Base-by-base conservation (phyloP, 352 stramenopile genomes). In the Globisporangium lucens region DNA sequence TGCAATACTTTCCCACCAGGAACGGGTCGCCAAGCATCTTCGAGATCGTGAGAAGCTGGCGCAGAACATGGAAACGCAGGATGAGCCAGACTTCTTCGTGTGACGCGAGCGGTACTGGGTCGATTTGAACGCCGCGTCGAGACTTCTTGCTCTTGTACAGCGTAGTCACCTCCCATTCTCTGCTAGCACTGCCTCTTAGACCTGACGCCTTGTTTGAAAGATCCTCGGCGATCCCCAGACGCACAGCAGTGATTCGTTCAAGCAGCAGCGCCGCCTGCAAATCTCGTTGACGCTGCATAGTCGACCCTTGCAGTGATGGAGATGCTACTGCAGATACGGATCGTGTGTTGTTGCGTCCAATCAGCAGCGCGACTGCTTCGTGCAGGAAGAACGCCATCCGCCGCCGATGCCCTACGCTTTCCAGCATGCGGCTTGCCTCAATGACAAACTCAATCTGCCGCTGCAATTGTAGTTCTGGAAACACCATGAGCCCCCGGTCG, bases 21-120 rank as follows among this genome's bases (percentile, higher is more conserved):
- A 87, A 65, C 3, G 83, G 67, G 36, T 91, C 76, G 4, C 70
- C 71, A 2, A 90, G 67, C 71, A 85, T 77, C 47, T 85, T 88
- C 5, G 86, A 70, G 51, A 91, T 74, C 1, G 74, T 79, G 51
- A 94, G 59, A 8, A 94, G 79, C 68, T 95, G 88, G 6, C 88
- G 81, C 36, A 95, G 72, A 0, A 93, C 82, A 57, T 94, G 83
- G 49, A 95, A 90, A 15, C 85, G 81, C 38, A 94, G 73, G 41
- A 81, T 70, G 35, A 93, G 74, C 88, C 88, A 95, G 43, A 76
- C 76, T 61, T 86, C 71, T 59, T 88, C 74, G 30, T 84, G 74
- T 2, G 36, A 38, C 56, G 59, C 7, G 24, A 30, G 29, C 20
- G 46, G 41, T 22, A 53, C 55, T 9, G 51, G 46, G 58, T 68